Evolutionary conservation across 768 basidiomycete species (phyloP), one percentile per base, ranked within the genome.

Genomic region (Agaricus subrufescens): DNA sequence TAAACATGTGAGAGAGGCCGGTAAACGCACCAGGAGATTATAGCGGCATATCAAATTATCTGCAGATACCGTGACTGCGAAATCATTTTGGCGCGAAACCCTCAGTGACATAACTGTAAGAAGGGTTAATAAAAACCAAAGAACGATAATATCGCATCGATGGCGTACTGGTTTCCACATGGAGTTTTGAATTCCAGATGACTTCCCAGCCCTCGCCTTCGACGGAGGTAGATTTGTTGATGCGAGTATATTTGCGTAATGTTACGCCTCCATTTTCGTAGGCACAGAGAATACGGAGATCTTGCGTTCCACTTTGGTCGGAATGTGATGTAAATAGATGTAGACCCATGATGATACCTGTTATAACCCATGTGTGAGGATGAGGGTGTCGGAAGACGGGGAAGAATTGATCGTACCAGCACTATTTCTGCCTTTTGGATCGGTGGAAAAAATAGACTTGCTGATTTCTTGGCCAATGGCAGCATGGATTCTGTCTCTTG

Each of bases 201-300:
- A 73, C 66, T 15, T 86, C 81, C 91, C 91, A 93, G 0, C 87
- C 89, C 15, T 73, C 65, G 3, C 91, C 87, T 65, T 89, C 84
- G 3, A 92, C 73, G 1, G 86, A 86, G 0, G 70, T 79, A 46
- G 72, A 70, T 45, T 64, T 73, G 38, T 72, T 74, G 1, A 67
- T 59, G 2, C 68, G 66, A 3, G 70, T 71, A 54, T 82, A 85
- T 50, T 73, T 75, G 52, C 84, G 86, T 34, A 94, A 69, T 23
- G 80, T 80, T n/a, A 97, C 86, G n/a, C 81, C 76, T 0, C 96
- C 95, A 57, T 88, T 86, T 71, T 99, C 96, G 66, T 92, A 96
- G 1, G 83, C 91, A 39, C 83, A 78, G 0, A 95, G 66, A 4
- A 96, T 69, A 2, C 83, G 77, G 3, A 95, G 73, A 15, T 79